Base-by-base conservation (phyloP, 345 rosid species). In the Eucalyptus decipiens region DNA sequence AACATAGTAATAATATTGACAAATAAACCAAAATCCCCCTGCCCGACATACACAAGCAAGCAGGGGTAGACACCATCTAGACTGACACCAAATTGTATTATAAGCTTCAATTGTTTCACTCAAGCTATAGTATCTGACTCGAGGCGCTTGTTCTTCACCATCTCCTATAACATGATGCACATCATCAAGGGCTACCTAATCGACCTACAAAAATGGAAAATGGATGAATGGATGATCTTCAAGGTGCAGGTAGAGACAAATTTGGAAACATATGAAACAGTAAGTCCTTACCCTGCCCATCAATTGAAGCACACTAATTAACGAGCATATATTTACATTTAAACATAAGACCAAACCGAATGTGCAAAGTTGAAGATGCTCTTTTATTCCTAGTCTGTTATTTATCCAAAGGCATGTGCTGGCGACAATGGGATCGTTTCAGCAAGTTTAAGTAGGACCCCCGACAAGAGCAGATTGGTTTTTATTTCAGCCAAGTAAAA, bases 31-130 rank as follows among this genome's bases (percentile, higher is more conserved):
- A 15, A 65, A 17, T 65, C 21, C 26, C 10, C 58, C 11, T 0
- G 10, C 24, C 26, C 2, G 26, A 52, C 26, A 21, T 52, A 52
- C 58, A 52, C 58, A 52, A 21, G 24, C 26, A 52, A 19, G 58
- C 58, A 52, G 24, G 10, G 26, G 34, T 4, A 34, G 43, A 69
- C 24, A 97, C 99, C 99, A 91, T 97, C 96, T 14, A 97, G 94
- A 85, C 97, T 96, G 89, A 97, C 97, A 90, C 98, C 99, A 76
- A 65, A 96, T 92, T 96, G 98, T 96, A 97, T 91, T 81, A 96
- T 85, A 89, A 97, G 93, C 93, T 95, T 97, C 97, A 95, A 93
- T 80, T 91, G 92, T 80, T 86, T 92, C 9, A 94, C 97, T 89
- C 88, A 92, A 83, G 96, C 93, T 83, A 96, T 91, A 62, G 93